Base-by-base conservation (phyloP, 2,329 filamentous ascomycete species). In the Corniculantispora saksenae region DNA sequence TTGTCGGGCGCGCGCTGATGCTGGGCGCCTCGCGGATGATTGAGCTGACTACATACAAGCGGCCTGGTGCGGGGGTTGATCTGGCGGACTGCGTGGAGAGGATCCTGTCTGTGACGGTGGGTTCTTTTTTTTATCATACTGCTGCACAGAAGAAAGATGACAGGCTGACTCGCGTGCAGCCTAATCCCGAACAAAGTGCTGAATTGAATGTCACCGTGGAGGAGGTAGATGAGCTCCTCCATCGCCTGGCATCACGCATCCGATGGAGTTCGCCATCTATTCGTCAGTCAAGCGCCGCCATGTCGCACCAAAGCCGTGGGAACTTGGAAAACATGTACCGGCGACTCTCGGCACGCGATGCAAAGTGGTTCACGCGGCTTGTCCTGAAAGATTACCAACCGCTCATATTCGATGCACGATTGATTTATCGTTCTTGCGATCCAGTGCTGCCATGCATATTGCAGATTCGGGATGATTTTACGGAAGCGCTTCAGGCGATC, bases 321-420 rank as follows among this genome's bases (percentile, higher is more conserved):
- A 74, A 82, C 3, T 75, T 94, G 1, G 80, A 81, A 23, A 73
- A 74, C 0, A 72, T 94, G 1, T 91, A 91, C 70, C 79, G 77
- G 35, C 84, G 86, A 9, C 73, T 93, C 12, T 81, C 81, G 54
- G 86, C 91, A 3, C 81, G 82, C 51, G 91, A 97, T 72, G 90
- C 89, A 4, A 97, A 97, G 77, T 97, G 94, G 94, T 82, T 97
- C 13, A 91, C 91, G 0, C 85, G 94, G 3, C 80, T 97, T 35
- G 82, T 97, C 7, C 80, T 97, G 32, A 95, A 96, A 72, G 85
- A 89, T 67, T 91, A 89, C 66, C 82, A 84, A n/a, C 90, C 91
- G 0, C 81, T 94, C 0, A 74, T 84, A 1, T 72, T 96, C 1
- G 86, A 93, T 25, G 77, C 80, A 8, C 69, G 75, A 1, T 74